Evolutionary conservation across 2,329 filamentous ascomycete species (phyloP), one percentile per base, ranked within the genome.

Genomic region (Neodidymelliopsis sp.): DNA sequence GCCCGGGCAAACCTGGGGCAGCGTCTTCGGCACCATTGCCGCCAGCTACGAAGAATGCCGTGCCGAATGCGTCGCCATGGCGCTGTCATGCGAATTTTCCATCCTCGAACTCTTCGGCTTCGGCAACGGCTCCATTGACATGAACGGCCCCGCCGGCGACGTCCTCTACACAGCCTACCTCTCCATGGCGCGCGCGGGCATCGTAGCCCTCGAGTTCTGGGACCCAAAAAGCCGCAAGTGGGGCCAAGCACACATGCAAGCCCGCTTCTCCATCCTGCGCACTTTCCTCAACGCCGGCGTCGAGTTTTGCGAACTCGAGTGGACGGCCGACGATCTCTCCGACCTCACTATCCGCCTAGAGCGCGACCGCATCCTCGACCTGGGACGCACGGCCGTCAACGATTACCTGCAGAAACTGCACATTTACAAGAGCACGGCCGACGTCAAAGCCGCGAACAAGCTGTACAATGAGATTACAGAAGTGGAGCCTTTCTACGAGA

Each of bases 11-110:
- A 97, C 93, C 0, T 97, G 92, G 92, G 89, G 90, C 46, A 91
- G 87, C 4, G 90, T 96, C 0, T 97, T 97, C 67, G 91, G 92
- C 19, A 84, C 89, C 53, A 84, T 95, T 56, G 91, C 92, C 27
- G 90, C 88, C 3, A 90, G 87, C 12, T 97, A 96, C 66, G 93
- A 97, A 74, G 93, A 97, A 74, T 97, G 93, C 72, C 86, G 93
- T 45, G 93, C 93, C 4, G 93, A 97, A 72, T 89, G 91, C 63
- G 92, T 97, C 9, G 93, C 92, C 40, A 96, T 97, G 91, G 87
- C 86, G 30, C 79, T 97, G 4, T 85, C 87, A 66, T 96, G 92
- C 74, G 92, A 97, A 65, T 96, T 96, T 68, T 81, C 85, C 9
- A 90, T 95, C 38, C 81, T 97, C 15, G 83, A 91, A 70, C 93